Percentiles rank a stretch among this genome's conserved stretches.
phyloP scores from a whole-genome alignment of 192 early-diverging fungal genomes.

The Lunasporangiospora selenospora region DNA sequence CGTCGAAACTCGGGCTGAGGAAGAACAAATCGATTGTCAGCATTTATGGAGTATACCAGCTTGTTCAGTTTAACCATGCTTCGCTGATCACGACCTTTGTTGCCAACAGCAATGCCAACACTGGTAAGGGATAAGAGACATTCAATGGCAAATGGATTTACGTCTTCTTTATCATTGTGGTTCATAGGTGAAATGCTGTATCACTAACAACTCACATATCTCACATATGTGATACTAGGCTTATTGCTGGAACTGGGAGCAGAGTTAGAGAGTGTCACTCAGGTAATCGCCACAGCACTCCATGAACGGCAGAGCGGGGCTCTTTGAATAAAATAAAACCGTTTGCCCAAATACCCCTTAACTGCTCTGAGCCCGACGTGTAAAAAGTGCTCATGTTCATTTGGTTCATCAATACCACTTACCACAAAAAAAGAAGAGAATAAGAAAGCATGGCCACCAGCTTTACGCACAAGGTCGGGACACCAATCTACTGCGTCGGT shows the following conservation, averaged over 20 bases:
- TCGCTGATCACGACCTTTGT: conserved; percentile 68
- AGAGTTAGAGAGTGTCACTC: conserved; percentile 54
- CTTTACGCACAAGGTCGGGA: conserved; percentile 57
- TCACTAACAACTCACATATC: neutral
- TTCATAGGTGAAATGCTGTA: neutral
- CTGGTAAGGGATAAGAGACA: conserved; percentile 51
- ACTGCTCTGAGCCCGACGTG: too few relatives aligned
- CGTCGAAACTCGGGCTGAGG: conserved; percentile 68
- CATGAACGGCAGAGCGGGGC: conserved; percentile 51
- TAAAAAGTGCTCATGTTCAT: too few relatives aligned
- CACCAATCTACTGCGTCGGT: conserved; percentile 67
- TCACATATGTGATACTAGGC: conserved; percentile 21
- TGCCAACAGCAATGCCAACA: conserved; percentile 59
- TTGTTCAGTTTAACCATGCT: conserved; percentile 67
- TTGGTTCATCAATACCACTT: too few relatives aligned
- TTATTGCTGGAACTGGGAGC: conserved; percentile 55
- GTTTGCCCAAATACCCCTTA: too few relatives aligned
- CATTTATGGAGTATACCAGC: conserved; percentile 61
- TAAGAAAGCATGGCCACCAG: too few relatives aligned
- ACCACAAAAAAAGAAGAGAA: too few relatives aligned
- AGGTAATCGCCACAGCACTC: conserved; percentile 53
- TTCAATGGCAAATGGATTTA: too few relatives aligned
- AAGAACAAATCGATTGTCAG: conserved; percentile 66
- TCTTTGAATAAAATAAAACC: conserved; percentile 4
- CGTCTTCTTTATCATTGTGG: too few relatives aligned